phyloP scores from a whole-genome alignment of 1,139 yeast genomes.

The Diutina siamensis region DNA sequence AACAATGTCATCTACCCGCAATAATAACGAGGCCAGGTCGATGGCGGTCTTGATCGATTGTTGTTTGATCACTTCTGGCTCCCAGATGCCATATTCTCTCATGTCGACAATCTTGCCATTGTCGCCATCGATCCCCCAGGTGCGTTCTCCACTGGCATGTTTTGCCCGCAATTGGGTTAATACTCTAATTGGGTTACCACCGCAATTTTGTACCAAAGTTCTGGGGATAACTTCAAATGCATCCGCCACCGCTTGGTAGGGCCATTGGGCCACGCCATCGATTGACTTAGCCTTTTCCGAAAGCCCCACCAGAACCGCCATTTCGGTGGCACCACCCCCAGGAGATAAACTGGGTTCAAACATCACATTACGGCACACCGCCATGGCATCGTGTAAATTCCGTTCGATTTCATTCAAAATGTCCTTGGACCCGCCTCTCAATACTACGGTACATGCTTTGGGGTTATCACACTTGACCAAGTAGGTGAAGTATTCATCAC shows the following conservation, averaged over 20 bases:
- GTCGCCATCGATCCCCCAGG: constrained; percentile 93
- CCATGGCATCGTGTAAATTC: constrained; percentile 97
- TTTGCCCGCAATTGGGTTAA: constrained; percentile 89
- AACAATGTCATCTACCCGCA: constrained; percentile 95
- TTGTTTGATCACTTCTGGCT: constrained; percentile 94
- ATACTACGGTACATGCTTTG: constrained; percentile 82
- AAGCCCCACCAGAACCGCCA: constrained; percentile 88
- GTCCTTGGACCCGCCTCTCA: constrained; percentile 96
- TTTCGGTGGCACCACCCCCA: constrained; percentile 99
- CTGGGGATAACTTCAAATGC: constrained; percentile 98
- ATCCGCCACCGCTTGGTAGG: constrained; percentile 97
- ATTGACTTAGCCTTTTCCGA: constrained; percentile 86
- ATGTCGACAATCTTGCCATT: constrained; percentile 89
- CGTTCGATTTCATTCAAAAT: constrained; percentile 93
- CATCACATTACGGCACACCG: constrained; percentile 91
- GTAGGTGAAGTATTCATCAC: constrained; percentile 93
- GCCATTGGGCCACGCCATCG: constrained; percentile 97
- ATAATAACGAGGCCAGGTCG: constrained; percentile 88
- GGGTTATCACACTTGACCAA: constrained; percentile 75
- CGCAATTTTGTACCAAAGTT: constrained; percentile 25
- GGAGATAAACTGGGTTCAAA: constrained; percentile 93
- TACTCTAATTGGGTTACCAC: constrained; percentile 40
- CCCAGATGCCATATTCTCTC: constrained; percentile 97
- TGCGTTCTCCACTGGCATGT: constrained; percentile 80
- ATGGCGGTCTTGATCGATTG: constrained; percentile 95